Base-by-base conservation (phyloP, 768 basidiomycete genomes). In the Gloeostereum incarnatum region DNA sequence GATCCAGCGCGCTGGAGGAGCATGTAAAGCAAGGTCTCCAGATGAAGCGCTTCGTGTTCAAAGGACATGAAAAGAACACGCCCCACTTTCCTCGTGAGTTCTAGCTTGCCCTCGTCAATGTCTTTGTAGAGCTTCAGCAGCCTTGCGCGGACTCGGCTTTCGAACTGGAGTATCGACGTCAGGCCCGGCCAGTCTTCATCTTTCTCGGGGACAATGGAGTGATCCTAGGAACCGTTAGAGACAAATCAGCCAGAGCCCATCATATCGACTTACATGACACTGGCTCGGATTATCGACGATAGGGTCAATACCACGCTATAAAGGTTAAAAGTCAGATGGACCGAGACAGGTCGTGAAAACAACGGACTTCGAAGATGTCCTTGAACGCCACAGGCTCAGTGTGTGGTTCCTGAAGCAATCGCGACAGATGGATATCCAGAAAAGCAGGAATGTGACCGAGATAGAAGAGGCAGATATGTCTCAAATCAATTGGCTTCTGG, bases 391-490 rank as follows among this genome's bases (percentile, higher is more conserved):
- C 71, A 1, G 96, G 96, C 45, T 91, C 78, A 0, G 91, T 90
- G 49, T 88, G 75, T 1, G 81, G 75, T 48, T 92, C 84, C 27
- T 75, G 52, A 36, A 96, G 56, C 9, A 90, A 58, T 35, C 71
- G 68, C 2, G 87, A 86, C 34, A 94, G 59, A 51, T 94, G 84
- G 17, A 96, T 96, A 50, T 96, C 93, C 45, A 93, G 58, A 64
- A 94, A 96, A 14, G 87, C 71, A 2, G 90, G 90, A 32, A 97
- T 90, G 55, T 98, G 96, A 0, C 94, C 94, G 9, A 89, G 53
- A 58, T 97, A 97, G 62, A 99, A 99, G n/a, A 98, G 69, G 52
- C 91, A 94, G 40, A 94, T 91, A 57, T 98, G 93, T 21, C 96
- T 73, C 32, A 98, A 64, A 51, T 96, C 81, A 44, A 98, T 97